Percentiles rank a stretch among this genome's conserved stretches.
These are phyloP conservation scores for Diaporthe vexans DNA, from an alignment of 2,329 filamentous ascomycete species.

Conservation along the genomic window DNA sequence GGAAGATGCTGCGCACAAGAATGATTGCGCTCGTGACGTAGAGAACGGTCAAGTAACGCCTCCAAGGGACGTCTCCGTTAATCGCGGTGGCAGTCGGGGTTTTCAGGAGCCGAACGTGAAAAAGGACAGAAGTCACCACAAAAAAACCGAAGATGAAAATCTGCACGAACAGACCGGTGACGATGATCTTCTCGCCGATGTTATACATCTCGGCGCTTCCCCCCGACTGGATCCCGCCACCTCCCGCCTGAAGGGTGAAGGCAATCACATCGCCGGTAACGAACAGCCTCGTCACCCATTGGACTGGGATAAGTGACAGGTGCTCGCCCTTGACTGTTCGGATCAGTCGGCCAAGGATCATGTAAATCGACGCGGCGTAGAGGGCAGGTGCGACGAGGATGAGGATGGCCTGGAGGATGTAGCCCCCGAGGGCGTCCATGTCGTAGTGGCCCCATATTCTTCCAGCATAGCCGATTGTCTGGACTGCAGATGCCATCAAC, in stretches of 20 bases:
- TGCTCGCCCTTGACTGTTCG: slow-evolving; percentile 14
- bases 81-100: slow-evolving; percentile 25
- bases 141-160: slow-evolving; percentile 66
- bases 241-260: slow-evolving; percentile 21
- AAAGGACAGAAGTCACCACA: slow-evolving; percentile 56
- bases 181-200: slow-evolving; percentile 44
- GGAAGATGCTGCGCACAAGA: slow-evolving; percentile 52
- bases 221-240: neutral
- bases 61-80: slow-evolving; percentile 43
- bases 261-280: slow-evolving; percentile 34
- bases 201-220: slow-evolving; percentile 35
- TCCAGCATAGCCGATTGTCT: slow-evolving; percentile 30
- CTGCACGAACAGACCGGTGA: slow-evolving; percentile 61
- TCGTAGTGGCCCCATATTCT: slow-evolving; percentile 18
- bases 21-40: slow-evolving; percentile 47
- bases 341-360: slow-evolving; percentile 33
- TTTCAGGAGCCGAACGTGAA: slow-evolving; percentile 56
- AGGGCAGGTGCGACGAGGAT: slow-evolving; percentile 35
- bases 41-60: slow-evolving; percentile 42
- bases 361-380: slow-evolving; percentile 37
- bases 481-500: neutral
- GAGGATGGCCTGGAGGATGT: slow-evolving; percentile 26
- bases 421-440: neutral
- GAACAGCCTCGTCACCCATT: slow-evolving; percentile 33
- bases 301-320: slow-evolving; percentile 10